Evolutionary conservation across 805 yeast species (phyloP).

Genomic region (Kazachstania bromeliacearum): DNA sequence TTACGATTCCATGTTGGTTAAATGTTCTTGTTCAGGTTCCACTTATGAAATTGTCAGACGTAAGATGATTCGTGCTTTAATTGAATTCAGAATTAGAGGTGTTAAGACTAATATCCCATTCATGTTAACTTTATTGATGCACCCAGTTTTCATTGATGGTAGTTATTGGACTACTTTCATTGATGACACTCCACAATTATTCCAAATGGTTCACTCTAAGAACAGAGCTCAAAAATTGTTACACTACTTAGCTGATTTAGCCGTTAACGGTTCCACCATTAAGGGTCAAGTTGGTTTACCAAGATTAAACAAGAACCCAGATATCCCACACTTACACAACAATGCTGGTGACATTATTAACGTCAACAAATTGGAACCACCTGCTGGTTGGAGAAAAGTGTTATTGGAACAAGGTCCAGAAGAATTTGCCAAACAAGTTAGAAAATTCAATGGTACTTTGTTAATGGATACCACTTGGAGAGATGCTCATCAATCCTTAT

Average conservation of each 20-base stretch:
- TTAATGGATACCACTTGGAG: slow-evolving; percentile 99
- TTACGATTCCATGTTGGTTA: slow-evolving; percentile 96
- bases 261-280: slow-evolving; percentile 92
- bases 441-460: slow-evolving; percentile 75
- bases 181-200: slow-evolving; percentile 93
- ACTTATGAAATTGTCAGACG: slow-evolving; percentile 94
- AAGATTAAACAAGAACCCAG: slow-evolving; percentile 65
- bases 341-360: slow-evolving; percentile 51
- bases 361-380: slow-evolving; percentile 44
- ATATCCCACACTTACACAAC: slow-evolving; percentile 64
- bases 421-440: slow-evolving; percentile 79
- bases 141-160: slow-evolving; percentile 78
- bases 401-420: slow-evolving; percentile 80
- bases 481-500: slow-evolving; percentile 96
- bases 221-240: slow-evolving; percentile 94
- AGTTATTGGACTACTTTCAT: slow-evolving; percentile 97
- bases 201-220: slow-evolving; percentile 89
- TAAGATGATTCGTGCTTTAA: slow-evolving; percentile 93
- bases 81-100: slow-evolving; percentile 97
- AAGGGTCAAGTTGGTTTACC: slow-evolving; percentile 94
- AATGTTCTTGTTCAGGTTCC: slow-evolving; percentile 94
- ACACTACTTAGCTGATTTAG: slow-evolving; percentile 83
- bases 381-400: slow-evolving; percentile 88
- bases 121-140: slow-evolving; percentile 80
- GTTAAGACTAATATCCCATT: slow-evolving; percentile 98